Conservation (phyloP, 495 filamentous ascomycete genomes). For the Chaetomium tenue region DNA sequence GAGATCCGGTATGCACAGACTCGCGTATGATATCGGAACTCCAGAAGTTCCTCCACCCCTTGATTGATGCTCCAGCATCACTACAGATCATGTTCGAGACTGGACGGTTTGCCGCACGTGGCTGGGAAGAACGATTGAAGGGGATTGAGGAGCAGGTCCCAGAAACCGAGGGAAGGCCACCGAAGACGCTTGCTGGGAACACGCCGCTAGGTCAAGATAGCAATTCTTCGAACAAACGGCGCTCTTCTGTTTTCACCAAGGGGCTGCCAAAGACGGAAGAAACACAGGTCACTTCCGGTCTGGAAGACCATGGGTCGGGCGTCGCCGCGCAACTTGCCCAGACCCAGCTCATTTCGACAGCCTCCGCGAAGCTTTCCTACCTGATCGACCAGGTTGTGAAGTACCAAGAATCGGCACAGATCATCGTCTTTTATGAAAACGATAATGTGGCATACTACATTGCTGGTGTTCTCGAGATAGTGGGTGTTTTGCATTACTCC, state of each 20-base stretch:
- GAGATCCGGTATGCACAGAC: slow-evolving; percentile 42
- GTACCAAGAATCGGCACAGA: slow-evolving; percentile 73
- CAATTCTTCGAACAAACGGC: slow-evolving; percentile 29
- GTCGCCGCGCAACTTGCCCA: slow-evolving; percentile 53
- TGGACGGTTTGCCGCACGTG: slow-evolving; percentile 39
- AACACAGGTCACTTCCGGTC: neutral
- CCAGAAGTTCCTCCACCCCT: slow-evolving; percentile 41
- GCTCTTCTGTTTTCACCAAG: slow-evolving; percentile 28
- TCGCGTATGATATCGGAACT: slow-evolving; percentile 41
- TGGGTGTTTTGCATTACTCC: slow-evolving; percentile 22
- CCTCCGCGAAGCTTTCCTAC: slow-evolving; percentile 86
- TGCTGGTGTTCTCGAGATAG: slow-evolving; percentile 74
- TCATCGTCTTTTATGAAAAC: slow-evolving; percentile 88
- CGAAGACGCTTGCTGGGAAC: slow-evolving; percentile 40
- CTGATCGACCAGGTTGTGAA: slow-evolving; percentile 67
- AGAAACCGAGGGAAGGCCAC: neutral
- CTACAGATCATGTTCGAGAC: slow-evolving; percentile 39
- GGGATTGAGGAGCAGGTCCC: slow-evolving; percentile 26
- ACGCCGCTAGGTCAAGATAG: slow-evolving; percentile 37
- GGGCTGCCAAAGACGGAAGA: neutral
- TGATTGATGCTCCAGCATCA: slow-evolving; percentile 39
- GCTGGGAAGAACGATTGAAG: slow-evolving; percentile 35
- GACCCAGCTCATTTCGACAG: slow-evolving; percentile 70
- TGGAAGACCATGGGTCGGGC: slow-evolving; percentile 16
- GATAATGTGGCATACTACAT: slow-evolving; percentile 82